Conservation (phyloP, 805 yeast species). For the Spathaspora sp. region DNA sequence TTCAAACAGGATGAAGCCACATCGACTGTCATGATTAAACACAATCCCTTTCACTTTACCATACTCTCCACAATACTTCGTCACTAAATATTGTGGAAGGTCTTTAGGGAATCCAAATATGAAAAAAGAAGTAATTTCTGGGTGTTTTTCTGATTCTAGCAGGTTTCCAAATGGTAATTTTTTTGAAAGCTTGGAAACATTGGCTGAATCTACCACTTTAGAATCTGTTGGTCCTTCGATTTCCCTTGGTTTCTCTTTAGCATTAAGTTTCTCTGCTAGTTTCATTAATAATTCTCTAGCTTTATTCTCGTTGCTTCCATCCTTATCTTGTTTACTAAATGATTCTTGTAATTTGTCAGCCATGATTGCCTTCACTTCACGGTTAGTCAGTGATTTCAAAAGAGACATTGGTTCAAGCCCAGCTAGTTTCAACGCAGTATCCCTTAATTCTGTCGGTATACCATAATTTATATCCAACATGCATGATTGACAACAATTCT, state of each 20-base stretch:
- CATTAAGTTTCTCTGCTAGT: slow-evolving; percentile 34
- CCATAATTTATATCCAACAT: slow-evolving; percentile 78
- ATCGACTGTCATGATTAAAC: slow-evolving; percentile 54
- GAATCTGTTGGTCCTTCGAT: slow-evolving; percentile 12
- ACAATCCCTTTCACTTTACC: slow-evolving; percentile 49
- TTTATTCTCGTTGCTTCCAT: slow-evolving; percentile 14
- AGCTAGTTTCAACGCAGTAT: slow-evolving; percentile 74
- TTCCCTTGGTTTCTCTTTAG: slow-evolving; percentile 4
- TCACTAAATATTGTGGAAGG: slow-evolving; percentile 59
- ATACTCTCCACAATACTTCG: slow-evolving; percentile 41
- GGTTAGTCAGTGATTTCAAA: slow-evolving; percentile 17
- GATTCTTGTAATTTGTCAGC: slow-evolving; percentile 50
- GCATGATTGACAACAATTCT: slow-evolving; percentile 87
- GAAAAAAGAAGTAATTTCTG: slow-evolving; percentile 55
- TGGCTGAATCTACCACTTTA: slow-evolving; percentile 26
- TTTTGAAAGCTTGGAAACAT: slow-evolving; percentile 46
- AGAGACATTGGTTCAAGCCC: slow-evolving; percentile 33
- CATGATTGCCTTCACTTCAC: slow-evolving; percentile 36
- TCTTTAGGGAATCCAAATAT: slow-evolving; percentile 70
- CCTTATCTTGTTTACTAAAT: slow-evolving; percentile 28
- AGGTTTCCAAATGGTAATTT: slow-evolving; percentile 69
- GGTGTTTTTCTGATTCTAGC: slow-evolving; percentile 39
- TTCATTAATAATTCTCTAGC: slow-evolving; percentile 53
- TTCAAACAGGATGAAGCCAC: slow-evolving; percentile 61
- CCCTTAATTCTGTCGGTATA: slow-evolving; percentile 75